Percentiles rank a stretch among this genome's conserved stretches.
phyloP scores from a whole-genome alignment of 768 basidiomycete species.

The Rhodotorula graminis region DNA sequence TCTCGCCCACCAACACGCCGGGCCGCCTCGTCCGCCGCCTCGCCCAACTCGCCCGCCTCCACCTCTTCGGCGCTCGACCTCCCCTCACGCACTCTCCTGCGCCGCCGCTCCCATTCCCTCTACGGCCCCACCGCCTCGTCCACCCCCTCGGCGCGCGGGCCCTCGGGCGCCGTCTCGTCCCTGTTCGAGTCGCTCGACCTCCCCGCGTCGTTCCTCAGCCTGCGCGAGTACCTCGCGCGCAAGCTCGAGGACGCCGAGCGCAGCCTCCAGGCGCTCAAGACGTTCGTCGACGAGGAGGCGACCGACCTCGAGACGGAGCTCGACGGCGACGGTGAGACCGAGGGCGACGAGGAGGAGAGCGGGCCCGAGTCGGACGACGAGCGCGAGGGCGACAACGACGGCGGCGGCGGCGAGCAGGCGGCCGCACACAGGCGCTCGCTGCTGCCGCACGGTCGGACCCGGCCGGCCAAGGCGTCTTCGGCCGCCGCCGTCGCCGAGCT shows the following conservation, averaged over 20 bases:
- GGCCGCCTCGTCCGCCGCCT: neutral
- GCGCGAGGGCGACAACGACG: neutral
- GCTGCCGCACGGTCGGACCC: neutral
- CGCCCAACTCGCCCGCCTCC: neutral
- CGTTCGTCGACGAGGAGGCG: neutral
- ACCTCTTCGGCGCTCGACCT: neutral
- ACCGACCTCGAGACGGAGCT: neutral
- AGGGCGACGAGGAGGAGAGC: neutral
- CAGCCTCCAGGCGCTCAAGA: constrained; percentile 6
- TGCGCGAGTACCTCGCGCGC: constrained; percentile 21
- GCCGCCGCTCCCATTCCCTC: constrained; percentile 15
- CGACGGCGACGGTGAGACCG: neutral
- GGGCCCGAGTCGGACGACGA: neutral
- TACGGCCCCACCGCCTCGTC: neutral
- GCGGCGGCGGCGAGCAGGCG: neutral
- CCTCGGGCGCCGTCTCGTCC: neutral
- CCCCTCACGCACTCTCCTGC: neutral
- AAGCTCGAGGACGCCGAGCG: constrained; percentile 26
- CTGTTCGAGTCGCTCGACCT: constrained; percentile 34
- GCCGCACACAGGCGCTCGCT: neutral
- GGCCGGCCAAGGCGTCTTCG: neutral
- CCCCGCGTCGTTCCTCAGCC: constrained; percentile 4
- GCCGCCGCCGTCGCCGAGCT: constrained; percentile 17
- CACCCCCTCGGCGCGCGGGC: too few relatives aligned
- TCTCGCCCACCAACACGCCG: neutral